Base-by-base conservation (phyloP, 2,329 filamentous ascomycete genomes). In the Sclerotinia minor region DNA sequence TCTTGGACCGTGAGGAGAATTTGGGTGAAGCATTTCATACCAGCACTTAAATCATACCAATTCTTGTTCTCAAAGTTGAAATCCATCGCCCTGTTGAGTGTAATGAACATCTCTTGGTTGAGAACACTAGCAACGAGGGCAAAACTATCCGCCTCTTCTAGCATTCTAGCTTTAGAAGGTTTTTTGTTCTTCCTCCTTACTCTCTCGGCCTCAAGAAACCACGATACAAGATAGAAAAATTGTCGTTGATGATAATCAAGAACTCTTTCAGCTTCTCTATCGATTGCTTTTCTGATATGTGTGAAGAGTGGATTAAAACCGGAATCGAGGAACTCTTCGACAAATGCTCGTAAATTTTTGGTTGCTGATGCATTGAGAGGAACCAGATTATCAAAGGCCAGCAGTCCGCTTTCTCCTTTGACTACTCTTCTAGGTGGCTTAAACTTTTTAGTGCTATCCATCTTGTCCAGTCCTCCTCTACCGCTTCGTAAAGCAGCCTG, bases 1-100 rank as follows among this genome's bases (percentile, higher is more conserved):
- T 96, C 92, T 75, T 97, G 93, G 2, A 98, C 90, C 0, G 94
- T 97, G 35, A 97, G 84, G 26, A 97, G 83, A 72, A 98, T 95
- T 76, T 98, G 94, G 0, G 94, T 98, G 76, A 97, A 96, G 76
- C 94, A 97, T 67, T 92, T 89, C 88, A 98, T 95, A 59, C 91
- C 89, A 0, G 94, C 90, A 67, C 93, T 92, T 21, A 98, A 80
- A 73, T 96, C 91, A 66, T 87, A 86, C 94, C 94, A 97, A 69
- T 89, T 88, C 77, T 97, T 97, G 73, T 90, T 85, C 71, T 96
- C 93, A 70, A 91, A 85, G 3, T 89, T 87, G 65, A 86, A 85
- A 71, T 94, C 90, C 83, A 99, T 92, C 59, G 88, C 87, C 63
- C 91, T 87, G 73, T 93, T 96, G 24, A 99, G 80, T 2, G 92